These are phyloP conservation scores for Syncephalastrum contaminatum DNA, from an alignment of 371 early-diverging fungal species.

Conservation along the genomic window DNA sequence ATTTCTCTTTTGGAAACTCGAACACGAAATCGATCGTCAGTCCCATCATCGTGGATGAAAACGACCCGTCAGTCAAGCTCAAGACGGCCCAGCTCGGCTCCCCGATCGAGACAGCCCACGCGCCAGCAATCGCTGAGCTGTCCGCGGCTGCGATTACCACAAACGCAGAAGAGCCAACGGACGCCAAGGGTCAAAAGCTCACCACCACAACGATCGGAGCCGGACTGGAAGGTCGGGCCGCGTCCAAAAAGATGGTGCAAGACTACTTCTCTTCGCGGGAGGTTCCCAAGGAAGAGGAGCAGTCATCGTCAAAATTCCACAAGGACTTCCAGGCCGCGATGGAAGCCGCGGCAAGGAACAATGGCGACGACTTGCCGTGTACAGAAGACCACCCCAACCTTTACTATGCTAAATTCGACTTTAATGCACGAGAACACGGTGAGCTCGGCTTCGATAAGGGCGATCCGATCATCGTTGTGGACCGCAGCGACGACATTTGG, in stretches of 20 bases:
- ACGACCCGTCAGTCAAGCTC: conserved; percentile 26
- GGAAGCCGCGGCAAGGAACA: conserved; percentile 39
- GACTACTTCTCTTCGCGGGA: conserved; percentile 36
- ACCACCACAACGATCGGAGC: neutral
- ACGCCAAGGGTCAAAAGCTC: no score
- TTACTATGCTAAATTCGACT: conserved; percentile 76
- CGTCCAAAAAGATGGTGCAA: conserved; percentile 43
- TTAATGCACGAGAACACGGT: conserved; percentile 73
- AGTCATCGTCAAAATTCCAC: conserved; percentile 26
- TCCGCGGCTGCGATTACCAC: conserved; percentile 23
- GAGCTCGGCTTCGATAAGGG: conserved; percentile 76
- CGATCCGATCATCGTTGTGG: conserved; percentile 75
- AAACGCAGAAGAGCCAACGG: neutral
- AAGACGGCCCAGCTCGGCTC: conserved; percentile 31
- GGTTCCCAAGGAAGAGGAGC: neutral
- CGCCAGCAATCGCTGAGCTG: conserved; percentile 16
- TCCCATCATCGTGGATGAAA: neutral
- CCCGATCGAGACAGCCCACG: conserved; percentile 28
- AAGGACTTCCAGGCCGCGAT: conserved; percentile 43
- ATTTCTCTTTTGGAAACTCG: conserved; percentile 11
- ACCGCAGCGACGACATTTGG: conserved; percentile 81
- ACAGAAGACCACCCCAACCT: conserved; percentile 48
- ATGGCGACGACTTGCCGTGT: conserved; percentile 26
- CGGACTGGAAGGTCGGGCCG: conserved; percentile 32
- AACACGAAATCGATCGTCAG: neutral